Evolutionary conservation across 129 eudicot species (phyloP), one percentile per base, ranked within the genome.

Genomic region (Mikania micrantha): DNA sequence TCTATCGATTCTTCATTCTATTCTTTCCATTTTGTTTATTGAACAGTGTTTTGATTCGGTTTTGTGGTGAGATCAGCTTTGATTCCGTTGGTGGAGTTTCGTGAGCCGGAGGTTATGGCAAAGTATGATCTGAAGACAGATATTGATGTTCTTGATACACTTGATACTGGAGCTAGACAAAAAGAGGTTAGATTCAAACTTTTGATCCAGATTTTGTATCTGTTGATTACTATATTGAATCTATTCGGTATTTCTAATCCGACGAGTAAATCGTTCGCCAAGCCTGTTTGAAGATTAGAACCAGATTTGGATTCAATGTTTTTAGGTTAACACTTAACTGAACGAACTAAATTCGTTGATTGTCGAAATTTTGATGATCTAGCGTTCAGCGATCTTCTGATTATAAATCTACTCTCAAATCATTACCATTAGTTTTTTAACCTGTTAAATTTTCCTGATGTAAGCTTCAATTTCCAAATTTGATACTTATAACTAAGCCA

Each of bases 101-200:
- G 90, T 39, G 87, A 76, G 60, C 87, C 90, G n/a, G 87, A 84
- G 17, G 76, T 81, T 24, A 81, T 87, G 90, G 77, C 83, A 21
- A 82, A 87, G 74, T 87, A 87, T 53, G 83, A 65, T 17, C 66
- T 81, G 34, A 56, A 81, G 41, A 68, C 67, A 27, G 95, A 87
- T 69, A 65, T 75, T 12, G 95, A 81, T 32, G 77, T 87, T 39
- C 90, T 87, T 31, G 95, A 87, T 66, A 76, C 65, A 58, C 86
- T 82, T 62, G 95, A 87, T 31, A 87, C 90, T 8, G 95, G 78
- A 68, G 44, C 90, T 29, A 78, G 95, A 42, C 87, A 87, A 67
- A 87, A 84, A 77, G 83, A 87, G 90, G 95, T 36, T 64, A 0
- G 38, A 69, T 68, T 34, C 13, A 6, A 21, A 22, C 17, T 34